Evolutionary conservation across 192 early-diverging fungal species (phyloP), one percentile per base, ranked within the genome.

Genomic region (Gigaspora rosea): DNA sequence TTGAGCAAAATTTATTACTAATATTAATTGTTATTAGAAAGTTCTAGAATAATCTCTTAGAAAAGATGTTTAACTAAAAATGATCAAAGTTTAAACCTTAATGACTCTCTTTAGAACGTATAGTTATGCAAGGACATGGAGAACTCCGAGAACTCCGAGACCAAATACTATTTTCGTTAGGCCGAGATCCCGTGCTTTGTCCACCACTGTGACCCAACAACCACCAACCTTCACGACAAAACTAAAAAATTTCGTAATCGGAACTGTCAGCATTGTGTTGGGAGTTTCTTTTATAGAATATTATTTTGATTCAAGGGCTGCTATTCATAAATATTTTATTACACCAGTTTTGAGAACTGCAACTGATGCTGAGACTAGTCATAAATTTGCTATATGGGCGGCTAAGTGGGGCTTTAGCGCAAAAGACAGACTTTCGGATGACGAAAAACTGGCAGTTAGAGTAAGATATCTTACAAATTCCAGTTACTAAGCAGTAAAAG

Each of bases 351-450:
- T 95, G 79, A 94, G 90, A 65, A 79, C 82, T 46, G 58, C 84
- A 33, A 76, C 94, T 57, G 94, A 95, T 77, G 77, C 93, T 6
- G 95, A 96, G 68, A 79, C 86, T 5, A 90, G 92, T 1, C 95
- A 96, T 80, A 86, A 86, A 80, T 76, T 92, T 56, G 83, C 87
- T 5, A 90, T 96, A 47, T 76, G 77, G 83, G 4, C 79, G 20
- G 86, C 90, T 3, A 91, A 89, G 80, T 81, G 82, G 73, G 89
- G 91, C 7, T 77, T 95, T 46, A 77, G 69, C 20, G 91, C 95
- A 7, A 75, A 79, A 52, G 94, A 96, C 75, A 82, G 85, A 65
- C 78, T 74, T 32, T 36, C 76, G 0, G 91, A 95, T 75, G 83
- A 87, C 56, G 77, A 78, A 22, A 74, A 75, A 4, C 76, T 90